Conservation (phyloP, 1,284 basidiomycete genomes). For the Heliocybe sulcata region DNA sequence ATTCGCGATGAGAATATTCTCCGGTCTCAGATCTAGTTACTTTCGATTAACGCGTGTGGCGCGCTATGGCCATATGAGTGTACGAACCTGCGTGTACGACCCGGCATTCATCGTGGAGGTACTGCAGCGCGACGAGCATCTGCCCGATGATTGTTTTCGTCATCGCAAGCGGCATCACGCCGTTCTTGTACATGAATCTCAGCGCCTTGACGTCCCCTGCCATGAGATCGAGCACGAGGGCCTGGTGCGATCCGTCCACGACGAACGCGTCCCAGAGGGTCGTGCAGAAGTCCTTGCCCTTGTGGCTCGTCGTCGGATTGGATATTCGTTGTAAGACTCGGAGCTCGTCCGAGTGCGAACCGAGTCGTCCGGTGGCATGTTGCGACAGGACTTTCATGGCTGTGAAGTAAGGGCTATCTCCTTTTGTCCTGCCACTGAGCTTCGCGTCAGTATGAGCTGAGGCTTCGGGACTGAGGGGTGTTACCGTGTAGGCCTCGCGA, state of each 20-base stretch:
- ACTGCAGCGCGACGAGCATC: neutral
- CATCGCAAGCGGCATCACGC: neutral
- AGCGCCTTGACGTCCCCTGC: neutral
- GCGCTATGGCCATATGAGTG: neutral
- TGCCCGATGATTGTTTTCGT: neutral
- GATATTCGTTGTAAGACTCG: neutral
- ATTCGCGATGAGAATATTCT: slow-evolving; percentile 53
- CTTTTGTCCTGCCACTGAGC: too few relatives aligned
- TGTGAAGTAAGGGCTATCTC: neutral
- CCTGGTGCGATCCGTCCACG: neutral
- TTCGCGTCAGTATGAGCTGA: neutral
- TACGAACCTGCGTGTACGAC: neutral
- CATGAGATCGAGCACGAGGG: neutral
- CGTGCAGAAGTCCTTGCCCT: neutral
- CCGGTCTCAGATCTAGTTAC: slow-evolving; percentile 48
- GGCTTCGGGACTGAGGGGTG: neutral
- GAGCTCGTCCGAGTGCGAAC: neutral
- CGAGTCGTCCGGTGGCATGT: neutral
- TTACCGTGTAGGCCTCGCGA: neutral
- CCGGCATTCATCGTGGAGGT: neutral
- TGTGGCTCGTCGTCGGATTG: neutral
- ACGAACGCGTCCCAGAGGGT: neutral
- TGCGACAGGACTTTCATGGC: neutral
- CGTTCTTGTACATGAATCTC: neutral
- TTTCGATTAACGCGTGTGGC: neutral